Evolutionary conservation across 2,329 filamentous ascomycete genomes (phyloP).

Genomic region (Aspergillus fumigatus): DNA sequence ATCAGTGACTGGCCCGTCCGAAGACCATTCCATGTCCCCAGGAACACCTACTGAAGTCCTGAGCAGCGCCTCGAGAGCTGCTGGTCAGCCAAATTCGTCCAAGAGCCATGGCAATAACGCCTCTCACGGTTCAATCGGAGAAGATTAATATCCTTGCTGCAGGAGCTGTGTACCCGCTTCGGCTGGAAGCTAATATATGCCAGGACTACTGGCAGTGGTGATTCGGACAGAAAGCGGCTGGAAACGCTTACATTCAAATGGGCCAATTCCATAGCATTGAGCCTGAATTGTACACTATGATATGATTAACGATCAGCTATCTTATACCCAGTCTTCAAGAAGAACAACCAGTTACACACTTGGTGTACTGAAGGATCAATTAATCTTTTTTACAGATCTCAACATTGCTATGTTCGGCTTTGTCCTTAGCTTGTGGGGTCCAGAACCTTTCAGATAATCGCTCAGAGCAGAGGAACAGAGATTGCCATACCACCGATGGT

Average conservation of each 20-base stretch:
- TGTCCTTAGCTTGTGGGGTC: neutral
- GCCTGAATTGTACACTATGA: slow-evolving; percentile 7
- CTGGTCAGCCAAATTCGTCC: neutral
- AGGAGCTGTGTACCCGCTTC: neutral
- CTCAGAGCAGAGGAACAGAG: neutral
- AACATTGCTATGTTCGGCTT: too few relatives aligned
- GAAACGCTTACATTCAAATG: neutral
- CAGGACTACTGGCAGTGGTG: neutral
- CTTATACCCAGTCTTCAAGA: slow-evolving; percentile 5
- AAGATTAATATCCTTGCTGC: neutral
- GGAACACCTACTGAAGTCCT: neutral
- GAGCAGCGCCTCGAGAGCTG: neutral
- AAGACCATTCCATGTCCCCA: slow-evolving; percentile 1
- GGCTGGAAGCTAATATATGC: neutral
- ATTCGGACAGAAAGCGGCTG: neutral
- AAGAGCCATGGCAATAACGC: neutral
- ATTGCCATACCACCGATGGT: neutral
- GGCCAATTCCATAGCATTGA: neutral
- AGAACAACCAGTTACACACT: neutral
- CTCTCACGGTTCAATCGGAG: neutral
- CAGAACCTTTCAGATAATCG: neutral
- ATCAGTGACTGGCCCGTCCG: neutral
- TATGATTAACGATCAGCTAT: slow-evolving; percentile 12
- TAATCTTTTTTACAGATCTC: neutral
- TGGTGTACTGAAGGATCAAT: neutral